Percentiles rank a stretch among this genome's conserved stretches.
Evolutionary conservation across 1,139 yeast species (phyloP).

Genomic region (Candida buenavistaensis): DNA sequence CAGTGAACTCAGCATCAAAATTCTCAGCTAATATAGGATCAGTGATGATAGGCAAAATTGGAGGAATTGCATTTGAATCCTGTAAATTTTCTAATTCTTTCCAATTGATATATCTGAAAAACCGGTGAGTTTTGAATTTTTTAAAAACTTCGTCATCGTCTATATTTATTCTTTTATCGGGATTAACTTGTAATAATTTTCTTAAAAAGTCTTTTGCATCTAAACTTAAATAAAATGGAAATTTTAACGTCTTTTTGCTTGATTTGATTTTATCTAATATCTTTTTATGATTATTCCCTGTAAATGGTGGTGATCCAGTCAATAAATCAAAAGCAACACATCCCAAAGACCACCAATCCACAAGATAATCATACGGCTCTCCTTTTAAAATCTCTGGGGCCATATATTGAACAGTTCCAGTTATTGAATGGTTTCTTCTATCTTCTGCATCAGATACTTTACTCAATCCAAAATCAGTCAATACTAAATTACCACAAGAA

Average conservation of each 20-base stretch:
- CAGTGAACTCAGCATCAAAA: constrained; percentile 85
- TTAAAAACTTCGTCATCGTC: constrained; percentile 45
- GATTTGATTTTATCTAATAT: constrained; percentile 76
- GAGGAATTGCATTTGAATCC: constrained; percentile 53
- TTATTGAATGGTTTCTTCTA: constrained; percentile 63
- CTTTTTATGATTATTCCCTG: constrained; percentile 82
- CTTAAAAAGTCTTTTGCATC: constrained; percentile 85
- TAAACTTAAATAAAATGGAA: constrained; percentile 77
- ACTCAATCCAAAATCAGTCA: constrained; percentile 91
- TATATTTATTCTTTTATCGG: constrained; percentile 69
- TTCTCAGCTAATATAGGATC: constrained; percentile 89
- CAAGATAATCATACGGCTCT: constrained; percentile 78
- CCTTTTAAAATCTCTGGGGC: constrained; percentile 93
- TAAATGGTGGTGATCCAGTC: constrained; percentile 92
- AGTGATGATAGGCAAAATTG: constrained; percentile 82
- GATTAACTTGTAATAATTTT: constrained; percentile 72
- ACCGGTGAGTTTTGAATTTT: constrained; percentile 64
- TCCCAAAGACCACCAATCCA: constrained; percentile 98
- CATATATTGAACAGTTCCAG: constrained; percentile 95
- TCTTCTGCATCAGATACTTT: constrained; percentile 55
- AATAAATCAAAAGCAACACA: constrained; percentile 84
- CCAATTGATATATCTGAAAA: constrained; percentile 84
- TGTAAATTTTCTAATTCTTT: constrained; percentile 50
- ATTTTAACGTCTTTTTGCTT: constrained; percentile 63
- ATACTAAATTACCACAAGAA: constrained; percentile 72